A percentile compares a stretch with the other conserved stretches of the same genome.
These are phyloP conservation scores for Prunus mume DNA, from an alignment of 306 rosid genomes.

Conservation along the genomic window DNA sequence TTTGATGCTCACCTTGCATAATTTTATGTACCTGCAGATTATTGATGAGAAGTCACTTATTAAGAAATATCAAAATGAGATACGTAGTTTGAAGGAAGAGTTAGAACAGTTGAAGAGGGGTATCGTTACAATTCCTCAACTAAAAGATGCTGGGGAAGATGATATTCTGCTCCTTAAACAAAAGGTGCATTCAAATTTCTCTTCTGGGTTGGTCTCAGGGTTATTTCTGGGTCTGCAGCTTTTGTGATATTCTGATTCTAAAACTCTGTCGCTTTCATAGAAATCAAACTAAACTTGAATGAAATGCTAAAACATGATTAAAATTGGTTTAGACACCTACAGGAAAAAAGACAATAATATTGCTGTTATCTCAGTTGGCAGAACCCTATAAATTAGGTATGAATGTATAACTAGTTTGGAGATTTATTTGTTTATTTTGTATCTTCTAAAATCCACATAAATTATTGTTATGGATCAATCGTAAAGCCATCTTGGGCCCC, in stretches of 20 bases:
- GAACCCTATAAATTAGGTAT: constrained; percentile 2
- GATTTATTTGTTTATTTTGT: background rate
- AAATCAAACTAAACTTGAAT: background rate
- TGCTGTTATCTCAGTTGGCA: background rate
- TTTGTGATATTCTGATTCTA: background rate
- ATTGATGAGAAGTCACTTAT: constrained; percentile 98
- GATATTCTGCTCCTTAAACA: constrained; percentile 82
- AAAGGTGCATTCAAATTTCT: constrained; percentile 53
- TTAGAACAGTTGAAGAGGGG: constrained; percentile 86
- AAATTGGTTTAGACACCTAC: background rate
- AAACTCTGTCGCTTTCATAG: background rate
- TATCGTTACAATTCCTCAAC: constrained; percentile 66
- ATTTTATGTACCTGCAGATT: constrained; percentile 57
- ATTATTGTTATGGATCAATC: background rate
- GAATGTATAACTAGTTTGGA: background rate
- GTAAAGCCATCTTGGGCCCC: background rate
- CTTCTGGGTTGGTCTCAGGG: background rate
- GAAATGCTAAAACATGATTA: background rate
- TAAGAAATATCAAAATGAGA: constrained; percentile 95
- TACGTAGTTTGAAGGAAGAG: constrained; percentile 85
- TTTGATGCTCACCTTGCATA: constrained; percentile 22
- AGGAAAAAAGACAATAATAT: background rate
- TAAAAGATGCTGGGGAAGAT: constrained; percentile 62
- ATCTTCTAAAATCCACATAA: background rate
- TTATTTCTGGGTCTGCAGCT: background rate